These are phyloP conservation scores for Juglanconis juglandina DNA, from an alignment of 2,329 filamentous ascomycete species.

Conservation along the genomic window DNA sequence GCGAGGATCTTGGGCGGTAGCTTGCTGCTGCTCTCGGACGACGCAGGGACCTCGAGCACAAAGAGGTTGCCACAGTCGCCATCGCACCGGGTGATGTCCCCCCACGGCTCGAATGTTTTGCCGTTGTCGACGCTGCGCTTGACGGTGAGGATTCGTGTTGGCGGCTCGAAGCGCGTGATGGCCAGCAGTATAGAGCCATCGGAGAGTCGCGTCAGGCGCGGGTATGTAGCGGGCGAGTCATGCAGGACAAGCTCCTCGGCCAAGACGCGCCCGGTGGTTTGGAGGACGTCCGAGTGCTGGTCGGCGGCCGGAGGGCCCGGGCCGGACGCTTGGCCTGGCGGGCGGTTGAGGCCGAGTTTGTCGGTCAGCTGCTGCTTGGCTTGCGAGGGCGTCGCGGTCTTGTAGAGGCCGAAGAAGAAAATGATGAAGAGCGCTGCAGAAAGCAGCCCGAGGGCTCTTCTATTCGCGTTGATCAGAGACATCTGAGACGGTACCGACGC, in stretches of 20 bases:
- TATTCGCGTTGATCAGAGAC: background rate
- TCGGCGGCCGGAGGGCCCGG: background rate
- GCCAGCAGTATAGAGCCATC: conserved; percentile 44
- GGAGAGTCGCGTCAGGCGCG: conserved; percentile 40
- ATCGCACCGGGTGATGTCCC: conserved; percentile 39
- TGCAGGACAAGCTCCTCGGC: conserved; percentile 28
- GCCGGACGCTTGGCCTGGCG: background rate
- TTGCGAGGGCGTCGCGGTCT: background rate
- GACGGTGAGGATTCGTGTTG: conserved; percentile 37
- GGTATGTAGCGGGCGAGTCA: conserved; percentile 40
- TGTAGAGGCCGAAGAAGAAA: background rate
- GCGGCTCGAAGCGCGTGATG: conserved; percentile 38
- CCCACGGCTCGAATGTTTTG: conserved; percentile 35
- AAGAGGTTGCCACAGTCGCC: conserved; percentile 47
- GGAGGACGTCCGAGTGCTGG: background rate
- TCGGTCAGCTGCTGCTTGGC: background rate
- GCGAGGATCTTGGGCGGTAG: conserved; percentile 34
- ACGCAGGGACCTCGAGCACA: conserved; percentile 37
- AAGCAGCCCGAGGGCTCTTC: background rate
- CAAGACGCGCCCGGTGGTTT: background rate
- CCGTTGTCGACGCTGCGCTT: conserved; percentile 42
- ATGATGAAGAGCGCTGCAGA: background rate
- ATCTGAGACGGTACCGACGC: background rate
- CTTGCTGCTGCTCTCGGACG: background rate
- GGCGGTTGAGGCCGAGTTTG: background rate